Base-by-base conservation (phyloP, 192 early-diverging fungal species). In the Umbelopsis ramanniana region DNA sequence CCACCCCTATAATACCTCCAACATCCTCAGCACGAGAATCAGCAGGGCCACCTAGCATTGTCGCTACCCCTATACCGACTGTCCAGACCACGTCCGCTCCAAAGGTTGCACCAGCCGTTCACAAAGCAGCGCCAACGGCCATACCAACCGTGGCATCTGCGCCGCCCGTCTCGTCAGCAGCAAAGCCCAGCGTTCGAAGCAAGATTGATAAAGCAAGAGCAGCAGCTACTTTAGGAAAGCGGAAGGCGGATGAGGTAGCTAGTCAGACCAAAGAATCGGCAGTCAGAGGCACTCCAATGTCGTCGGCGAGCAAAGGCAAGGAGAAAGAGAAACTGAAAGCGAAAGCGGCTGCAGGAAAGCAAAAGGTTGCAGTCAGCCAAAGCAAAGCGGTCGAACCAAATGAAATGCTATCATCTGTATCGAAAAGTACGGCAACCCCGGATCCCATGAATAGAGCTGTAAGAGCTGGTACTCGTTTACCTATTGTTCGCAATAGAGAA, bases 141-240 rank as follows among this genome's bases (percentile, higher is more conserved):
- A 21, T 21, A 21, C 48, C 48, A 4, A 50, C 48, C n/a, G 48
- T 50, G 48, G 48, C 5, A 50, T 17, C 48, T 10, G 48, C 48
- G 1, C 48, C 48, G 2, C 11, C n/a, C 48, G 15, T 29, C 29
- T 29, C 48, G 48, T 50, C 48, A 50, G 17, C n/a, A 50, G 4
- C 48, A 6, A 50, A 50, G 48, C 48, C 48, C n/a, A 50, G 48
- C 17, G 48, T 50, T 21, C 48, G 48, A 50, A 50, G 48, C 48
- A 50, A 50, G n/a, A 50, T 50, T 21, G 48, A 50, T 50, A 50
- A 50, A 50, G 48, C 48, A 50, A 50, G 48, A 50, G 48, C 4
- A n/a, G 48, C 48, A 6, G 48, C 48, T 6, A 50, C 11, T 50
- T 50, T 50, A 5, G 48, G 48, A 6, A 50, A 50, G 48, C 4